Conservation (phyloP, 768 basidiomycete species). For the Phaffia australis region DNA sequence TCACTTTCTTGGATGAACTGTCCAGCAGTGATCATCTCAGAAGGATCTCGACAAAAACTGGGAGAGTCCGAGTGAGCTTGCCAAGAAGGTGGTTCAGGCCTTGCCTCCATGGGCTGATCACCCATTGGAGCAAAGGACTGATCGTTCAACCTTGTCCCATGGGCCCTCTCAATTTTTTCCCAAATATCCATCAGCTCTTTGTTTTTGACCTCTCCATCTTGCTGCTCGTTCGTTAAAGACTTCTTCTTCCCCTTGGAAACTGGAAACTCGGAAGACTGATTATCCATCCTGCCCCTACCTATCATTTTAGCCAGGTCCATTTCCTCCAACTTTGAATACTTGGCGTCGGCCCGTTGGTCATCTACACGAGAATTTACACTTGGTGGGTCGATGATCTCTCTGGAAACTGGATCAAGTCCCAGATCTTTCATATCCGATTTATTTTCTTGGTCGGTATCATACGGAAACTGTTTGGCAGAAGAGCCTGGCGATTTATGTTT, state of each 20-base stretch:
- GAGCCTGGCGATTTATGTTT: neutral
- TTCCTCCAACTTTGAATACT: conserved; percentile 45
- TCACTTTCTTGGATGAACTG: conserved; percentile 52
- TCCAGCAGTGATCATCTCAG: conserved; percentile 50
- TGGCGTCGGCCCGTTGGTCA: too few relatives aligned
- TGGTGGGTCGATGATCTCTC: neutral
- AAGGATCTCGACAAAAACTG: conserved; percentile 45
- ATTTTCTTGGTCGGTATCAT: neutral
- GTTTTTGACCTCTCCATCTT: conserved; percentile 37
- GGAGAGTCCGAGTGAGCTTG: conserved; percentile 19
- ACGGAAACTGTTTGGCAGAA: neutral
- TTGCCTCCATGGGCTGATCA: neutral
- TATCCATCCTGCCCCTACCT: conserved; percentile 41
- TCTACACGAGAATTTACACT: too few relatives aligned
- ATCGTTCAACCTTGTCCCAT: conserved; percentile 30
- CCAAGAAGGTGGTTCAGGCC: neutral
- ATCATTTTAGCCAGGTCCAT: conserved; percentile 58
- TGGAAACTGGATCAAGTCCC: neutral
- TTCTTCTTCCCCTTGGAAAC: conserved; percentile 4
- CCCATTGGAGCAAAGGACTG: conserved; percentile 23
- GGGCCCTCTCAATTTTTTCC: conserved; percentile 37
- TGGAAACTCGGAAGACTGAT: conserved; percentile 40
- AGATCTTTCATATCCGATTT: neutral
- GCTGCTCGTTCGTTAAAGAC: neutral
- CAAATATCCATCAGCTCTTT: conserved; percentile 40